These are phyloP conservation scores for Pseudogymnoascus sp. DNA, from an alignment of 2,329 filamentous ascomycete genomes.

Conservation along the genomic window DNA sequence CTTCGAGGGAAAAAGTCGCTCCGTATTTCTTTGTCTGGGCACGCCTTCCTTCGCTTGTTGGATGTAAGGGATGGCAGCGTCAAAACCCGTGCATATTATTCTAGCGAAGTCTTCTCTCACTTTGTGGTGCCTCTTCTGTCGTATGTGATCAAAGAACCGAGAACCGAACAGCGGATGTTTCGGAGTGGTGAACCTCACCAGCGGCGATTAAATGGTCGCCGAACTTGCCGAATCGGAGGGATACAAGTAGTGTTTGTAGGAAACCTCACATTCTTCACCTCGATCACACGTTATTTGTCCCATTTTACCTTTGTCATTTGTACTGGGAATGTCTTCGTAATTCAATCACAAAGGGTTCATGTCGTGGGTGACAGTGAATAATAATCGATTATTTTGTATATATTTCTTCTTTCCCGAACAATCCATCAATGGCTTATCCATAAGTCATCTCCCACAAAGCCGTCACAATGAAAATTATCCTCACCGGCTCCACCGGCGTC, in stretches of 20 bases:
- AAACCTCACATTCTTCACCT: neutral
- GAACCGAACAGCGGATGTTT: neutral
- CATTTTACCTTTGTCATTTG: neutral
- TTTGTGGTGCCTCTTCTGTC: neutral
- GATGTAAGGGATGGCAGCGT: too few relatives aligned
- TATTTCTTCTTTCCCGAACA: neutral
- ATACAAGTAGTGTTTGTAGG: neutral
- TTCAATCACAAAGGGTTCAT: neutral
- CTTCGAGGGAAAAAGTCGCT: too few relatives aligned
- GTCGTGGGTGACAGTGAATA: neutral
- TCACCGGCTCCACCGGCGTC: constrained; percentile 50
- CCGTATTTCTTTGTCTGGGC: too few relatives aligned
- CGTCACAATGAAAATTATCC: constrained; percentile 46
- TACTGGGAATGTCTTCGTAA: neutral
- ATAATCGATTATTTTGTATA: neutral
- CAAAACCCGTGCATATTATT: too few relatives aligned
- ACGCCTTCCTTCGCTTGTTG: too few relatives aligned
- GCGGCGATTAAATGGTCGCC: neutral
- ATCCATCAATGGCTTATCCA: neutral
- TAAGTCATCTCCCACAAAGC: neutral
- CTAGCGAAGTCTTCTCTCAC: too few relatives aligned
- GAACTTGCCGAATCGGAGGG: neutral
- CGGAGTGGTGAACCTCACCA: neutral
- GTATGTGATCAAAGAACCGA: neutral
- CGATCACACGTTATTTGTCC: neutral